Base-by-base conservation (phyloP, 2,329 filamentous ascomycete genomes). In the Hypoxylon sp. region DNA sequence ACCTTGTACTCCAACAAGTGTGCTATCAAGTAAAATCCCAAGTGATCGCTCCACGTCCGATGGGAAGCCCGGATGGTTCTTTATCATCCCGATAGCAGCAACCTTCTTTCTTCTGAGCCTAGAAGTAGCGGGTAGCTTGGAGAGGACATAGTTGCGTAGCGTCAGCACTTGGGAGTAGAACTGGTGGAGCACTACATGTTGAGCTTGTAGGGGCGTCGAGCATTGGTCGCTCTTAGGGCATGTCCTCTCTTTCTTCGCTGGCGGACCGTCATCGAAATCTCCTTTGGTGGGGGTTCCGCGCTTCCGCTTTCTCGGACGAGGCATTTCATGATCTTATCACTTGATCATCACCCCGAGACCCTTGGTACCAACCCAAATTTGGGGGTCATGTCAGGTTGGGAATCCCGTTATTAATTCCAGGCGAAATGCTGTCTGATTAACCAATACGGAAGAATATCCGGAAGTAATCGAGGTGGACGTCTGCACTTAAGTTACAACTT, bases 91-190 rank as follows among this genome's bases (percentile, higher is more conserved):
- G 20, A 87, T 66, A 3, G 76, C 78, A 1, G 80, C 74, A 49
- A 90, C 83, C 71, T 88, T 89, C 73, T 82, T 87, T 28, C 85
- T 80, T 46, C 88, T 80, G 56, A 89, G 75, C 57, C 84, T 91
- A 4, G 92, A 95, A 9, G 87, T 83, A n/a, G 77, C 70, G 0
- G 92, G 90, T 9, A 96, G 84, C 64, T 83, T 86, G 18, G 81
- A 81, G 49, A 94, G 80, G 38, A 94, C 80, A 79, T 93, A 92
- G 61, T 90, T 83, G 71, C 93, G 88, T 61, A 97, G 80, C 0
- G 89, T 89, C 58, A 87, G 77, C 11, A 93, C 84, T 48, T 83
- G 78, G 6, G 84, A 79, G 78, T 93, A 97, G 78, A 90, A 91
- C 65, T 85, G 84, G 46, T 83, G 83, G 60, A 97, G 82, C 32